A percentile compares a stretch with the other conserved stretches of the same genome.
phyloP scores from a whole-genome alignment of 164 flowering plant species.

The Sextonia rubra region DNA sequence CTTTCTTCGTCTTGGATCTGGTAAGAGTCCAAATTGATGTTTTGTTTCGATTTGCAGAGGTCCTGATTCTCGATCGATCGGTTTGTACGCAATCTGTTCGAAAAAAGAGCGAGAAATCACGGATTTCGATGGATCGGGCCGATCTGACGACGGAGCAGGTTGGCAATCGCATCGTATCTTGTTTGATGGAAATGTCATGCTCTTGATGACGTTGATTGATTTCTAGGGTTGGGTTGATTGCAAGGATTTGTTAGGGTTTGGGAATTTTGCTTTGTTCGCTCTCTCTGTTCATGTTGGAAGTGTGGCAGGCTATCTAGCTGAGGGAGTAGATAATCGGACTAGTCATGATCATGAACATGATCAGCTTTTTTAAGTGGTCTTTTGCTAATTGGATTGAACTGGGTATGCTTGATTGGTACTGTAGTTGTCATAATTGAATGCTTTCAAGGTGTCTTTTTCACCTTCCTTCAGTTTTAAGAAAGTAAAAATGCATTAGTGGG shows the following conservation, averaged over 20 bases:
- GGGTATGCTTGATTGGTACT: background rate
- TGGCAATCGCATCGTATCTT: background rate
- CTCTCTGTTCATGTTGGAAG: too few relatives aligned
- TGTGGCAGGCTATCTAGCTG: too few relatives aligned
- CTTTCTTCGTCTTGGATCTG: too few relatives aligned
- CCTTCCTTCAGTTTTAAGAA: too few relatives aligned
- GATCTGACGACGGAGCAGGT: slow-evolving; percentile 30
- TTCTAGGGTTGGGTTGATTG: too few relatives aligned
- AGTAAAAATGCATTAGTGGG: too few relatives aligned
- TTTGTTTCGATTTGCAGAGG: background rate
- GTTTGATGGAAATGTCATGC: background rate
- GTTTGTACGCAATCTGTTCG: background rate
- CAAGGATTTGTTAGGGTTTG: background rate
- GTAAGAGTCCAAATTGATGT: too few relatives aligned
- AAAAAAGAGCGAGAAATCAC: background rate
- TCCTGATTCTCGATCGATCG: slow-evolving; percentile 5
- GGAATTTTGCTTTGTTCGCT: background rate
- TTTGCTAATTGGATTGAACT: background rate
- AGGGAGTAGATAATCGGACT: too few relatives aligned
- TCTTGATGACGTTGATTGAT: background rate
- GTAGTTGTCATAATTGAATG: too few relatives aligned
- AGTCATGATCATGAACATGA: too few relatives aligned
- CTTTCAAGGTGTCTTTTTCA: too few relatives aligned
- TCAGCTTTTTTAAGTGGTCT: too few relatives aligned
- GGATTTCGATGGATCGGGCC: slow-evolving; percentile 18